Base-by-base conservation (phyloP, 1,284 basidiomycete genomes). In the Fomitopsis palustris region DNA sequence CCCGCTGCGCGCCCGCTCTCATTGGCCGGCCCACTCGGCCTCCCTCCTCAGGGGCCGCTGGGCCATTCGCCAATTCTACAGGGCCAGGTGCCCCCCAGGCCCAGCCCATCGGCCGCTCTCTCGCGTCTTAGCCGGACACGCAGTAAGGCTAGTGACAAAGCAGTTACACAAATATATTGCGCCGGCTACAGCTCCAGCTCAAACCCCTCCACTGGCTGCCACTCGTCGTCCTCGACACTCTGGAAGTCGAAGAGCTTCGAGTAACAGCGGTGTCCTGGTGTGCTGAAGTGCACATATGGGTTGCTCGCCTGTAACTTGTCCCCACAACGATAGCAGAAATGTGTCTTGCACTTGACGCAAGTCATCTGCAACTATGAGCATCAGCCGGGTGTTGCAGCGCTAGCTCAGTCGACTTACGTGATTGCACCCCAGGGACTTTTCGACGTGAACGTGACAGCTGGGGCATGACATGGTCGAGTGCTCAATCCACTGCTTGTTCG, bases 321-420 rank as follows among this genome's bases (percentile, higher is more conserved):
- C 9, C 87, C 89, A 67, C 90, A 93, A 4, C 86, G 81, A 67
- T 90, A 93, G 75, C 91, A 93, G 67, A 93, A 92, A 67, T 93
- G 90, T 49, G 81, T 75, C 19, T 71, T 65, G 72, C 88, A 92
- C 62, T 85, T 85, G 23, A 75, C 72, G 67, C 90, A 92, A 7
- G 82, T 88, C 87, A 91, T 91, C 87, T 90, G 62, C 58, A 49
- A 27, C 61, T 41, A 63, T 60, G 29, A 52, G 39, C n/a, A 43
- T 60, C 51, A 60, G 57, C 51, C 55, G 39, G 27, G n/a, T 25
- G 9, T n/a, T 35, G 25, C 45, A 37, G 23, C 53, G 41, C 23
- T 23, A 38, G 39, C 27, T 55, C 53, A 53, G 41, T 53, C 58
- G 52, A 77, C 86, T 56, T 76, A 89, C 88, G 72, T 90, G 88